Percentiles rank a stretch among this genome's conserved stretches.
phyloP scores from a whole-genome alignment of 2,329 filamentous ascomycete genomes.

The Nigrospora oryzae region DNA sequence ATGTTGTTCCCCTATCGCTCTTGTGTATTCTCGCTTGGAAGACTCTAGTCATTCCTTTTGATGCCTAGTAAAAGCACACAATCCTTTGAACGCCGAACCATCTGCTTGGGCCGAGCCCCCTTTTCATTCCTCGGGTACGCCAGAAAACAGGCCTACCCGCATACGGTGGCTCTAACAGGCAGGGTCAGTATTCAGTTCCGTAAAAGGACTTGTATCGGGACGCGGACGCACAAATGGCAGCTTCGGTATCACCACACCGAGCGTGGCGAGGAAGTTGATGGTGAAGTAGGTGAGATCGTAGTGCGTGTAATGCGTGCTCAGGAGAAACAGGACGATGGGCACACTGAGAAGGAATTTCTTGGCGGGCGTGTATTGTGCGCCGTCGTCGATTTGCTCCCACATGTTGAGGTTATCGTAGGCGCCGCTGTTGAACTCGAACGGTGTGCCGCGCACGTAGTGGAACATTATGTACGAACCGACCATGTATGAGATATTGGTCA shows the following conservation, averaged over 20 bases:
- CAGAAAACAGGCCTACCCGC: slow-evolving; percentile 67
- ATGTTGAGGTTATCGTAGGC: slow-evolving; percentile 99
- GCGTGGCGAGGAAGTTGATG: slow-evolving; percentile 89
- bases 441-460: slow-evolving; percentile 94
- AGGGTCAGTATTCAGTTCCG: slow-evolving; percentile 7
- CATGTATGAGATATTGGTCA: slow-evolving; percentile 99
- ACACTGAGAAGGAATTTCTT: slow-evolving; percentile 97
- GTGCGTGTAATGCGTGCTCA: slow-evolving; percentile 98
- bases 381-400: slow-evolving; percentile 99
- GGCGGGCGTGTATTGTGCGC: slow-evolving; percentile 94
- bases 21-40: neutral
- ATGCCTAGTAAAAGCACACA: neutral
- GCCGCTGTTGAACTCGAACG: slow-evolving; percentile 97
- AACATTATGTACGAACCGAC: slow-evolving; percentile 99
- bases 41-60: neutral
- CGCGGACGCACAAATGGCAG: slow-evolving; percentile 72
- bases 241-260: slow-evolving; percentile 93
- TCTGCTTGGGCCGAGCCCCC: slow-evolving; percentile 8
- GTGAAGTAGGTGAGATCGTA: slow-evolving; percentile 96
- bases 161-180: slow-evolving; percentile 64
- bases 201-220: neutral
- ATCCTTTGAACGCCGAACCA: slow-evolving; percentile 9
- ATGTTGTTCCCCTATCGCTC: neutral
- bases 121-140: slow-evolving; percentile 51
- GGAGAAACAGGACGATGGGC: slow-evolving; percentile 85